phyloP scores from a whole-genome alignment of 352 stramenopile genomes.

The Hyaloperonospora arabidopsidis region DNA sequence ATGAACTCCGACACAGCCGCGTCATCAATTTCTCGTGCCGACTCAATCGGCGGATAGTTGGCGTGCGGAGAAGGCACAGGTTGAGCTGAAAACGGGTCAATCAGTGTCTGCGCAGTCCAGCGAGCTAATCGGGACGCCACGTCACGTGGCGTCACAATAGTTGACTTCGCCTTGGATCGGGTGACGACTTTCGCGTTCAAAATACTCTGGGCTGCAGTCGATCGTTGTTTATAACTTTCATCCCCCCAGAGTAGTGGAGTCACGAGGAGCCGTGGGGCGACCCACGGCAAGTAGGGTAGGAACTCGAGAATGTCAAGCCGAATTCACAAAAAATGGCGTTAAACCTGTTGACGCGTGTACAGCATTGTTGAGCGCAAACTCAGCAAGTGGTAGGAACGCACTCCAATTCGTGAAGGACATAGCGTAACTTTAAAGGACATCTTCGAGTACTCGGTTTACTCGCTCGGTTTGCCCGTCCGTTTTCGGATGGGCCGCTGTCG shows the following conservation, averaged over 20 bases:
- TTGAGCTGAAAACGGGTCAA: not conserved
- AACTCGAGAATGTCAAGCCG: not conserved
- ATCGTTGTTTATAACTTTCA: not conserved
- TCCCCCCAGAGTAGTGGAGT: not conserved
- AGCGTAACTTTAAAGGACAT: not conserved
- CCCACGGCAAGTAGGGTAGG: not conserved
- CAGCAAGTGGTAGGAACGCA: not conserved
- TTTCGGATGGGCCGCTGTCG: constrained; percentile 1
- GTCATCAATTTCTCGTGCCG: not conserved
- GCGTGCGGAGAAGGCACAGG: not conserved
- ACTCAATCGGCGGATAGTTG: not conserved
- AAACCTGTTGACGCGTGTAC: not conserved
- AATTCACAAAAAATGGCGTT: not conserved
- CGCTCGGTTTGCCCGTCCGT: constrained; percentile 6
- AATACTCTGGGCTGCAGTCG: not conserved
- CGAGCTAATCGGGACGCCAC: not conserved
- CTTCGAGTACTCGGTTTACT: not conserved
- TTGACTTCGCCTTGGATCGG: not conserved
- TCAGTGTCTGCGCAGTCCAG: not conserved
- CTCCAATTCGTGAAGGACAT: not conserved
- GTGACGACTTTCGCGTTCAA: not conserved
- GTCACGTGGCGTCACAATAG: not conserved
- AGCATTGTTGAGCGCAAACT: not conserved
- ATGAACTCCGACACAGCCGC: not conserved
- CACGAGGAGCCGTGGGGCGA: not conserved